These are phyloP conservation scores for Xylaria longipes DNA, from an alignment of 495 filamentous ascomycete species.

Conservation along the genomic window DNA sequence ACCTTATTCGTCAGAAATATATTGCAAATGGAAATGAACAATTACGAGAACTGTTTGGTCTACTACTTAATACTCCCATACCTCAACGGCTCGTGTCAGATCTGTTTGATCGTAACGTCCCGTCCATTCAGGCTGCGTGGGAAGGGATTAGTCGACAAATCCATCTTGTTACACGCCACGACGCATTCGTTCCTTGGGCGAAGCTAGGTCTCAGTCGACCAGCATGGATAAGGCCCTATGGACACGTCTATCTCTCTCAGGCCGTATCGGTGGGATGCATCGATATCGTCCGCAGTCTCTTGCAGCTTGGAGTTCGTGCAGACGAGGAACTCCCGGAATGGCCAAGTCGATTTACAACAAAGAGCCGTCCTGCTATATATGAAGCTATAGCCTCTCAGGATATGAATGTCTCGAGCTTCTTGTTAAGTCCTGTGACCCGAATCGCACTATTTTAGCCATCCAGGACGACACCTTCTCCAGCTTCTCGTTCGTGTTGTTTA, in stretches of 20 bases:
- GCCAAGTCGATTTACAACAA: background rate
- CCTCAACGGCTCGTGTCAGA: background rate
- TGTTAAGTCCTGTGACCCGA: slow-evolving; percentile 18
- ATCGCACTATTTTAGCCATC: background rate
- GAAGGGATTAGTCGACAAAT: background rate
- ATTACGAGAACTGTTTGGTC: slow-evolving; percentile 7
- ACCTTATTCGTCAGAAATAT: too few relatives aligned
- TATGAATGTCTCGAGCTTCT: slow-evolving; percentile 22
- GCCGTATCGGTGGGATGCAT: slow-evolving; percentile 23
- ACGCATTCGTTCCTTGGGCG: slow-evolving; percentile 20
- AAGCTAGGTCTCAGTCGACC: slow-evolving; percentile 10
- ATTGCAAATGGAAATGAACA: too few relatives aligned
- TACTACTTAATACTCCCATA: slow-evolving; percentile 16
- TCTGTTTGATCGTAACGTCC: slow-evolving; percentile 17
- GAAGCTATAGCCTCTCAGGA: slow-evolving; percentile 25
- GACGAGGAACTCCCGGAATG: background rate
- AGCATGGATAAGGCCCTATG: slow-evolving; percentile 11
- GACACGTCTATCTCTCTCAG: slow-evolving; percentile 9
- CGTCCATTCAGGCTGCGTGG: slow-evolving; percentile 21
- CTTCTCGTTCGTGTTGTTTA: background rate
- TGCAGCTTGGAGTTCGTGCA: slow-evolving; percentile 23
- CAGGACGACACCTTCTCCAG: background rate
- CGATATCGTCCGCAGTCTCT: slow-evolving; percentile 16
- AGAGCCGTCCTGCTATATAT: slow-evolving; percentile 8
- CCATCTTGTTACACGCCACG: slow-evolving; percentile 3